Conservation (phyloP, 768 basidiomycete species). For the Rubroboletus pulcherrimus region DNA sequence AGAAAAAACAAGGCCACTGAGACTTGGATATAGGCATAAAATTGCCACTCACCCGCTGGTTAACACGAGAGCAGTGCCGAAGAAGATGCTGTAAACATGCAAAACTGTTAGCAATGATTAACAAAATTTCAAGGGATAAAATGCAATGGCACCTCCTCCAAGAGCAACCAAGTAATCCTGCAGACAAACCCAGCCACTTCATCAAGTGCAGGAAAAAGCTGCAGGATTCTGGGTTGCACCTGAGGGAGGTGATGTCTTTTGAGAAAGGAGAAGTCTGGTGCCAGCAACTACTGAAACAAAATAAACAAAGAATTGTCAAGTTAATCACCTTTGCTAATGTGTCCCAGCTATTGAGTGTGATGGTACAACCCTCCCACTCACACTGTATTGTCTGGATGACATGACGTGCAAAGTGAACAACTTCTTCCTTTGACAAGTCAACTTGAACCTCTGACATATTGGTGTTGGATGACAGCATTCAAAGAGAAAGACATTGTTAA, state of each 20-base stretch:
- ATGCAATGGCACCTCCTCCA: slow-evolving; percentile 6
- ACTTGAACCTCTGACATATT: slow-evolving; percentile 15
- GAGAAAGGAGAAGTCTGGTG: neutral
- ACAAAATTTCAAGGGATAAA: neutral
- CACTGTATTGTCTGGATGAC: slow-evolving; percentile 26
- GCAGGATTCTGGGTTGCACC: slow-evolving; percentile 9
- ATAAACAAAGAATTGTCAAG: slow-evolving; percentile 1
- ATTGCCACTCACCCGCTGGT: slow-evolving; percentile 8
- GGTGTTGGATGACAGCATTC: slow-evolving; percentile 10
- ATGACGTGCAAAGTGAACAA: slow-evolving; percentile 21
- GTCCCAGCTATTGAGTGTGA: slow-evolving; percentile 28
- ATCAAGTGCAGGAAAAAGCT: slow-evolving; percentile 10
- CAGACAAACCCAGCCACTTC: slow-evolving; percentile 11
- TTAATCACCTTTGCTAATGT: slow-evolving; percentile 29
- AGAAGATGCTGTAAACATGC: slow-evolving; percentile 21
- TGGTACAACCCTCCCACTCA: slow-evolving; percentile 28
- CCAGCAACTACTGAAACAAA: slow-evolving; percentile 4
- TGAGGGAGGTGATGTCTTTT: neutral
- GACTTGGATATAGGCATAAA: neutral
- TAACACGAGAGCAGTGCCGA: slow-evolving; percentile 22
- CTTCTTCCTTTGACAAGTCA: slow-evolving; percentile 20
- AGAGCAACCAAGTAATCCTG: slow-evolving; percentile 20
- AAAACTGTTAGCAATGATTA: slow-evolving; percentile 7
- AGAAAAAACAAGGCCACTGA: neutral
- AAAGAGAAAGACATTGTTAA: neutral